These are phyloP conservation scores for Cladosporium colombiae DNA, from an alignment of 2,329 filamentous ascomycete genomes.

Conservation along the genomic window DNA sequence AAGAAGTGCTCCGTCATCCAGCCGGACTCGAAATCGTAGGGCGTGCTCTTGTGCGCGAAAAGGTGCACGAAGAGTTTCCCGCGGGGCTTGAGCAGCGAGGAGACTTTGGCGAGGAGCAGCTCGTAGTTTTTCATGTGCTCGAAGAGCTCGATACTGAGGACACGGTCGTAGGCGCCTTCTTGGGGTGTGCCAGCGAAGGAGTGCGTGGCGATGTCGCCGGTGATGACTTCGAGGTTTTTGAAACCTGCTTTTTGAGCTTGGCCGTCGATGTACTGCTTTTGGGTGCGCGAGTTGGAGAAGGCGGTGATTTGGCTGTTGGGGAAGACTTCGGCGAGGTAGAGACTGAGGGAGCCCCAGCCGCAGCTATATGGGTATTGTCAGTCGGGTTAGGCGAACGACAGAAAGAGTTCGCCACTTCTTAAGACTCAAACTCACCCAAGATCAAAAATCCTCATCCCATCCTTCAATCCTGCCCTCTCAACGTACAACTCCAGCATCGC, in stretches of 20 bases:
- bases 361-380: constrained; percentile 49
- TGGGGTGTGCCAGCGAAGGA: constrained; percentile 56
- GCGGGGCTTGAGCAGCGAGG: constrained; percentile 58
- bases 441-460: constrained; percentile 64
- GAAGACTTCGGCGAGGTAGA: constrained; percentile 67
- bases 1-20: constrained; percentile 78
- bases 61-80: constrained; percentile 72
- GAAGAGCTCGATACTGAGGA: constrained; percentile 70
- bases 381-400: neutral
- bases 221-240: constrained; percentile 63
- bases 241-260: constrained; percentile 59
- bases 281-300: constrained; percentile 69
- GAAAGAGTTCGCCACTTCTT: constrained; percentile 23
- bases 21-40: constrained; percentile 70
- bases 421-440: constrained; percentile 51
- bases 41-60: constrained; percentile 64
- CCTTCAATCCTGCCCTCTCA: constrained; percentile 58
- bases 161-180: constrained; percentile 57
- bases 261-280: constrained; percentile 66
- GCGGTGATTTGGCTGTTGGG: constrained; percentile 64
- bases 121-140: constrained; percentile 79
- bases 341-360: constrained; percentile 66
- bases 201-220: constrained; percentile 66
- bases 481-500: constrained; percentile 67
- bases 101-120: constrained; percentile 64